phyloP scores from a whole-genome alignment of 345 rosid species.

The Eutrema japonicum region DNA sequence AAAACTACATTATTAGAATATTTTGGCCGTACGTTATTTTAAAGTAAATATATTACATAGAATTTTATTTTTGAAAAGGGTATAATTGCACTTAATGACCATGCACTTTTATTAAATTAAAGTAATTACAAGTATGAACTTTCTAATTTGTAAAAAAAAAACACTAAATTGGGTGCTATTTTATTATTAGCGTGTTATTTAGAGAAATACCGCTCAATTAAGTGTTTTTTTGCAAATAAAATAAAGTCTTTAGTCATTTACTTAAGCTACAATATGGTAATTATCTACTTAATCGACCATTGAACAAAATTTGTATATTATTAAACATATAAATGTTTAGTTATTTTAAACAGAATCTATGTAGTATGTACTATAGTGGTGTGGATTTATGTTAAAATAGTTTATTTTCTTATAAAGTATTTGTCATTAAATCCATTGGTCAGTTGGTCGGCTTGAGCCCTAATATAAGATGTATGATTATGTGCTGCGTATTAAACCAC shows the following conservation, averaged over 20 bases:
- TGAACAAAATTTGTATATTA: background rate
- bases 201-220: background rate
- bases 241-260: background rate
- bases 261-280: background rate
- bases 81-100: background rate
- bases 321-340: background rate
- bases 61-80: background rate
- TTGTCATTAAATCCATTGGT: background rate
- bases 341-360: background rate
- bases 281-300: background rate
- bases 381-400: background rate
- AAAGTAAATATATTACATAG: background rate
- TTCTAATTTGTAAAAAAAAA: background rate
- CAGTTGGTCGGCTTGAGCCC: background rate
- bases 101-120: background rate
- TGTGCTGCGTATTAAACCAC: background rate
- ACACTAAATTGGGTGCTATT: background rate
- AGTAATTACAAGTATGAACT: background rate
- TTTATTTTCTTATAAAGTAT: background rate
- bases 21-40: background rate
- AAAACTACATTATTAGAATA: background rate
- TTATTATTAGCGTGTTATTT: background rate
- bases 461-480: background rate
- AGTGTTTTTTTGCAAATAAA: background rate
- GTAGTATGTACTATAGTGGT: background rate